Evolutionary conservation across 2,329 filamentous ascomycete genomes (phyloP), one percentile per base, ranked within the genome.

Genomic region (Monosporascus cannonballus): DNA sequence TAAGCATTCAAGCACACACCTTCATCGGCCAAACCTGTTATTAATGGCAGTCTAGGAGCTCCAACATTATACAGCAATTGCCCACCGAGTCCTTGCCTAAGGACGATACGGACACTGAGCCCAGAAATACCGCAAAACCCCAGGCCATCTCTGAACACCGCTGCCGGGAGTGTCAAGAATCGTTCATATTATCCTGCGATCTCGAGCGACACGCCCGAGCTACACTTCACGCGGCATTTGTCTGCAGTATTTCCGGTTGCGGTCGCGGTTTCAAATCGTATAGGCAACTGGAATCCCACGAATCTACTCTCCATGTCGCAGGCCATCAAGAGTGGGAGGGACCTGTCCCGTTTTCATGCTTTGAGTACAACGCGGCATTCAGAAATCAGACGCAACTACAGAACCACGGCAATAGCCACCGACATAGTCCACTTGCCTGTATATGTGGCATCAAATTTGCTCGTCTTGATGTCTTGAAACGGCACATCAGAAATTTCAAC

Each of bases 381-480:
- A 2, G 0, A 0, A 44, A 0, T 2, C 41, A 24, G 17, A 0
- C 1, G 8, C 4, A 20, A 1, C 53, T 60, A 1, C 17, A 50
- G 4, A 0, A 22, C 0, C 59, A 65, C 49, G 56, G 45, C 5
- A 36, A n/a, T 1, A 5, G 18, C 3, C 25, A 50, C 8, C 52
- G 56, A 14, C 64, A 67, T 24, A 60, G 37, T 1, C 47, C 52
- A 9, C 52, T 59, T 30, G 34, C 27, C 4, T 67, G 63, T 42
- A 46, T 37, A 0, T 70, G 67, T 42, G 64, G 62, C 6, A 30
- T 25, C 6, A 49, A 18, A 1, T 71, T 67, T 42, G 59, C 65
- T 0, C 59, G 67, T 17, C 18, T 49, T 0, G 67, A 69, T 51
- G 62, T 63, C 1, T 53, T 67, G 4, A 15, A 57, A 18, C 62